Percentiles rank a stretch among this genome's conserved stretches.
These are phyloP conservation scores for Neurospora sp. DNA, from an alignment of 495 filamentous ascomycete genomes.

Conservation along the genomic window DNA sequence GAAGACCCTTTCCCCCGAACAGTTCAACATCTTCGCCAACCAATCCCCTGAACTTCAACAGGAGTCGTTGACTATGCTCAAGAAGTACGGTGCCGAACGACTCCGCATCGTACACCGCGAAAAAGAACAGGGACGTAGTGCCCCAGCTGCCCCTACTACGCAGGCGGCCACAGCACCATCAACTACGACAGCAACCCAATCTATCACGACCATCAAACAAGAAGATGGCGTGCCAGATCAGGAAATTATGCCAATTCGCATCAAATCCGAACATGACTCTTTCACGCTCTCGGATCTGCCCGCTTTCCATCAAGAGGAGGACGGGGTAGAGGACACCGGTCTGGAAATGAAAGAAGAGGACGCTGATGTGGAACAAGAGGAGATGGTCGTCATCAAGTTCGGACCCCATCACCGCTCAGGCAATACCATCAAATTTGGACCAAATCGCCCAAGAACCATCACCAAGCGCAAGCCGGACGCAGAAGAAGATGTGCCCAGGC, in stretches of 20 bases:
- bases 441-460: too few relatives aligned
- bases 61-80: conserved; percentile 35
- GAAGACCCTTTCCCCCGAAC: conserved; percentile 31
- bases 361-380: not conserved
- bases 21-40: conserved; percentile 40
- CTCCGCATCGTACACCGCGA: conserved; percentile 36
- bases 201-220: not conserved
- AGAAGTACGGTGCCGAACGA: conserved; percentile 33
- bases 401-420: not conserved
- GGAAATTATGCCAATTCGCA: not conserved
- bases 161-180: conserved; percentile 1
- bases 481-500: not conserved
- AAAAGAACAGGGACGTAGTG: conserved; percentile 17
- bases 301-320: not conserved
- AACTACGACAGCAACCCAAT: not conserved
- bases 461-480: too few relatives aligned
- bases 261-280: not conserved
- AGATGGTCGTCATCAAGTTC: not conserved
- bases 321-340: not conserved
- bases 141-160: conserved; percentile 13
- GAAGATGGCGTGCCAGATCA: not conserved
- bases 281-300: not conserved
- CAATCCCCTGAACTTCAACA: conserved; percentile 35
- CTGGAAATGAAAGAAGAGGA: not conserved
- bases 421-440: too few relatives aligned